Base-by-base conservation (phyloP, 495 filamentous ascomycete genomes). In the Penicillium longicatenatum region DNA sequence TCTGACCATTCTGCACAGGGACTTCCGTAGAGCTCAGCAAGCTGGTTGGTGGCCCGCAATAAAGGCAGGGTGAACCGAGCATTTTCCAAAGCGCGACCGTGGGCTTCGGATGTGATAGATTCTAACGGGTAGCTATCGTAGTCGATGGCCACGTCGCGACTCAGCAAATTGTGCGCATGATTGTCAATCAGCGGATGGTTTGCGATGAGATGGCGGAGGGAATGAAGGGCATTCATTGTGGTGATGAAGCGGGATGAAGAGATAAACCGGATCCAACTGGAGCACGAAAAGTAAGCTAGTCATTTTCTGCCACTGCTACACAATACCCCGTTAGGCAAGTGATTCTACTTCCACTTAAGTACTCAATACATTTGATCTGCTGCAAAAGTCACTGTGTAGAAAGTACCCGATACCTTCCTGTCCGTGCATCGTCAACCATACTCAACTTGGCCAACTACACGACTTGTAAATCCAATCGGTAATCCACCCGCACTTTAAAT, bases 111-210 rank as follows among this genome's bases (percentile, higher is more conserved):
- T 9, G 85, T 86, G 66, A 94, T 86, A 39, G 88, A 80, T 39
- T 80, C 71, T 9, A 79, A 68, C 21, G 81, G 75, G 43, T 81
- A 73, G 45, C 57, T 68, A 24, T 70, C 56, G 39, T 74, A 71
- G 31, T 78, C 63, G 22, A 58, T 41, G 12, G 72, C 71, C 3
- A 68, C 61, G 0, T 69, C 58, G 4, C 49, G 53, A 11, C 80
- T 70, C 22, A 96, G 76, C 1, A 92, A 75, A 61, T 91, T 92
- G 66, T 97, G 92, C 37, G 89, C 90, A 74, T 97, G 92, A 66
- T 93, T 86, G 68, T 97, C 92, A 66, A 97, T 93, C 60, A 93
- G 81, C 1, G 92, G 91, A 35, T 86, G 89, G 16, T 63, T 78
- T 56, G 82, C 79, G 48, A 94, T 85, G 22, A 84, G 60, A 10